Percentiles rank a stretch among this genome's conserved stretches.
Conservation (phyloP, 2,329 filamentous ascomycete species). For the Aspergillus vadensis region DNA sequence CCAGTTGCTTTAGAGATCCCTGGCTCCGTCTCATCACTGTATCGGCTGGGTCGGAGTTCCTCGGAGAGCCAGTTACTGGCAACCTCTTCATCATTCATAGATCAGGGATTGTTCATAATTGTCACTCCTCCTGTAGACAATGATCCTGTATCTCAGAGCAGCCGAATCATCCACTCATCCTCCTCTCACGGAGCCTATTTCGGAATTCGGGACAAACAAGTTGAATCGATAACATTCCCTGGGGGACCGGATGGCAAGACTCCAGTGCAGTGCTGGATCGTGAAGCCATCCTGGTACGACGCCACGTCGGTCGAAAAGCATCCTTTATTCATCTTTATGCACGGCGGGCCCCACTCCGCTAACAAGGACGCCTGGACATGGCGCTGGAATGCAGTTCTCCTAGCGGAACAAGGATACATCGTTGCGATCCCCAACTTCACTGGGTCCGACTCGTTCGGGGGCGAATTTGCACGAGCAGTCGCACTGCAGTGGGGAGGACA, state of each 20-base stretch:
- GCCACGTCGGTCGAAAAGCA: not conserved
- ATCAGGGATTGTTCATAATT: not conserved
- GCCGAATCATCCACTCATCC: not conserved
- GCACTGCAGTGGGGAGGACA: conserved; percentile 4
- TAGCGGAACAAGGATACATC: conserved; percentile 6
- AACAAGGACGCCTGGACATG: conserved; percentile 1
- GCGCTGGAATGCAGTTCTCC: conserved; percentile 1
- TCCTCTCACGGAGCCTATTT: conserved; percentile 2
- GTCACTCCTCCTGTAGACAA: not conserved
- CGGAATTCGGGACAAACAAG: not conserved
- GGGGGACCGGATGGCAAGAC: not conserved
- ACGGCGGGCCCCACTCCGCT: conserved; percentile 4
- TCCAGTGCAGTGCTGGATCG: conserved; percentile 2
- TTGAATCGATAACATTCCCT: conserved; percentile 1
- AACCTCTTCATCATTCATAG: conserved; percentile 4
- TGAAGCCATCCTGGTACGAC: conserved; percentile 1
- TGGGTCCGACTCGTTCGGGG: conserved; percentile 2
- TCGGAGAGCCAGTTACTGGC: not conserved
- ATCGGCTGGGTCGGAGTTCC: not conserved
- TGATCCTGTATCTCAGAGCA: not conserved
- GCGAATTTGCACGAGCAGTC: not conserved
- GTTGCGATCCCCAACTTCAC: conserved; percentile 6
- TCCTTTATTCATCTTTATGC: conserved; percentile 1
- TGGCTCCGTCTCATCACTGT: not conserved
- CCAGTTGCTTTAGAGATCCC: not conserved